phyloP scores from a whole-genome alignment of 345 rosid species.

The Eucalyptus curtisii region DNA sequence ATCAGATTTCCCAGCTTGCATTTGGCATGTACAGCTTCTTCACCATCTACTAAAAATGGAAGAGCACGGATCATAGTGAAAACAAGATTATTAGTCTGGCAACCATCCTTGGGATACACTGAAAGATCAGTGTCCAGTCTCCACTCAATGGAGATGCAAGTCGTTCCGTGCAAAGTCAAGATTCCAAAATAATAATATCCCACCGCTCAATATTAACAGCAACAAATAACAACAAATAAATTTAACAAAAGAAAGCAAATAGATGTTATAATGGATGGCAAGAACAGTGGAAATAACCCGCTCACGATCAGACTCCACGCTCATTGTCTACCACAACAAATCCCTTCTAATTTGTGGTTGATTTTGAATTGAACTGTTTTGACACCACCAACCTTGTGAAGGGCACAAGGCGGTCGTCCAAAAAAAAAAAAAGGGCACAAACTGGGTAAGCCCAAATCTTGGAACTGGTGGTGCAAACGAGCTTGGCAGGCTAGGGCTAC shows the following conservation, averaged over 20 bases:
- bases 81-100: not conserved
- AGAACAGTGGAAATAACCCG: not conserved
- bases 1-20: not conserved
- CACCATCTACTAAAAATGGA: not conserved
- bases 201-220: not conserved
- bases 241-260: not conserved
- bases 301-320: not conserved
- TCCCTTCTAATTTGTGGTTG: not conserved
- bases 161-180: not conserved
- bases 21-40: not conserved
- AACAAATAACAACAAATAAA: not conserved
- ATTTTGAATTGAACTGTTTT: not conserved
- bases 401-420: rapidly evolving
- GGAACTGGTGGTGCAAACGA: rapidly evolving
- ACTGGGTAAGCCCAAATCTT: no score
- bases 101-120: not conserved
- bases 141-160: not conserved
- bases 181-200: not conserved
- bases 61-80: not conserved
- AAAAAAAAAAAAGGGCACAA: no score
- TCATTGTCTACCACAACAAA: not conserved
- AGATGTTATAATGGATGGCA: not conserved
- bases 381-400: not conserved
- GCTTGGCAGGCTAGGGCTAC: no score
- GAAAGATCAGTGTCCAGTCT: not conserved